Conservation (phyloP, 495 filamentous ascomycete genomes). For the Neurospora sp. region DNA sequence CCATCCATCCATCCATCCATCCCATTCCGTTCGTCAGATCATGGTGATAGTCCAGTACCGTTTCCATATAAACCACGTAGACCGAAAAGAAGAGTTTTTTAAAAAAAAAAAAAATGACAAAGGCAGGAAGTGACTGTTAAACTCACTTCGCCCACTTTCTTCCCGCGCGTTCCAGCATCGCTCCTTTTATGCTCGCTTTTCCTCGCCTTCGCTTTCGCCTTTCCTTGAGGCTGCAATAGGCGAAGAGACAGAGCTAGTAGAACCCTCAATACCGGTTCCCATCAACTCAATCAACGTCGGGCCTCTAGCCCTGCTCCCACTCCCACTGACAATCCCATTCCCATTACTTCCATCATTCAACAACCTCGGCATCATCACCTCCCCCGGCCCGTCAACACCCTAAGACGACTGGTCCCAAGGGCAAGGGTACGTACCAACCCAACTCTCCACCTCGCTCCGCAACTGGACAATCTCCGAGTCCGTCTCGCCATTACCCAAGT, state of each 20-base stretch:
- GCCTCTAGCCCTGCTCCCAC: accelerated
- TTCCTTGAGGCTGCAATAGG: too few relatives aligned
- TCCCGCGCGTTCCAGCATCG: too few relatives aligned
- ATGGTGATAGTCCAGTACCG: too few relatives aligned
- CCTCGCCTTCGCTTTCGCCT: too few relatives aligned
- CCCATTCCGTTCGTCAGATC: too few relatives aligned
- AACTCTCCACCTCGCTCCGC: conserved; percentile 84
- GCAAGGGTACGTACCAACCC: conserved; percentile 85
- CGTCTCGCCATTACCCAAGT: conserved; percentile 71
- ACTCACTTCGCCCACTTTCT: too few relatives aligned
- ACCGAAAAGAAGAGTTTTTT: too few relatives aligned
- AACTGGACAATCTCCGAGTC: conserved; percentile 79
- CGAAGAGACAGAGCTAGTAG: too few relatives aligned
- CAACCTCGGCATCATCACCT: background rate
- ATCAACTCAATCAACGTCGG: background rate
- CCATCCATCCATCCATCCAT: background rate
- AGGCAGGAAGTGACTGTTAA: too few relatives aligned
- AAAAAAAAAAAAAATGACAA: too few relatives aligned
- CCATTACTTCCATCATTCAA: background rate
- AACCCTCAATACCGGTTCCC: background rate
- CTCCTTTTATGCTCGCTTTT: too few relatives aligned
- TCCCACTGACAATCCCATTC: background rate
- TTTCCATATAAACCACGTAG: too few relatives aligned
- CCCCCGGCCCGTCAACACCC: background rate
- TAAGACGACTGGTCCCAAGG: conserved; percentile 55